Percentiles rank a stretch among this genome's conserved stretches.
These are phyloP conservation scores for Malus orientalis DNA, from an alignment of 306 rosid species.

Conservation along the genomic window DNA sequence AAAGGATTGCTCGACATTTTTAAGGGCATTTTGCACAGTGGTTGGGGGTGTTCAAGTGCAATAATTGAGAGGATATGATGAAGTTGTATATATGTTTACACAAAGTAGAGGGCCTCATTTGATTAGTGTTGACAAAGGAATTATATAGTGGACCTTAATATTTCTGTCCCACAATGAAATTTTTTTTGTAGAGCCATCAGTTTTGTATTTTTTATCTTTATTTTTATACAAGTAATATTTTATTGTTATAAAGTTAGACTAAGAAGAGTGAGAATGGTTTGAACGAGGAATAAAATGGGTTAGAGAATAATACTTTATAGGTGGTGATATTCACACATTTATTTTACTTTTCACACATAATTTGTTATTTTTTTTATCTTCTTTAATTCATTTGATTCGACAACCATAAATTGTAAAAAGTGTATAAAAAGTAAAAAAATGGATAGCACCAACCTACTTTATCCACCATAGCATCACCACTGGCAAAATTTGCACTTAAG, in stretches of 20 bases:
- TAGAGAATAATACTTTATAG: too few species aligned
- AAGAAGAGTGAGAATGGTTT: not conserved
- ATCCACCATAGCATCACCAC: too few species aligned
- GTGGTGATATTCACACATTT: too few species aligned
- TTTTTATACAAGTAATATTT: too few species aligned
- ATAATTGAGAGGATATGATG: not conserved
- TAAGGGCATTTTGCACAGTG: not conserved
- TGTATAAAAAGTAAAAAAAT: too few species aligned
- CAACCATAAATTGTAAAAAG: fast-evolving
- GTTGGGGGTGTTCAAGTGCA: not conserved
- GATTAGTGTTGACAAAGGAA: not conserved
- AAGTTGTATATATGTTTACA: not conserved
- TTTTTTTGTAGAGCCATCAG: not conserved
- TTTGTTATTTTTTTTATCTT: too few species aligned
- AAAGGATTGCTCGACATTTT: not conserved
- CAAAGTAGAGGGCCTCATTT: not conserved
- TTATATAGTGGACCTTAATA: not conserved
- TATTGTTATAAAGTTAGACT: too few species aligned
- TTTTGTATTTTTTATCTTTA: not conserved
- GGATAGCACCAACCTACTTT: too few species aligned
- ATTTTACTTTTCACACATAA: too few species aligned
- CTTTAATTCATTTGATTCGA: too few species aligned
- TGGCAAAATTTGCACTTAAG: too few species aligned
- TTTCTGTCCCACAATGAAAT: not conserved
- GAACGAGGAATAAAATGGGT: too few species aligned